These are phyloP conservation scores for Dentipellis fragilis DNA, from an alignment of 768 basidiomycete species.

Conservation along the genomic window DNA sequence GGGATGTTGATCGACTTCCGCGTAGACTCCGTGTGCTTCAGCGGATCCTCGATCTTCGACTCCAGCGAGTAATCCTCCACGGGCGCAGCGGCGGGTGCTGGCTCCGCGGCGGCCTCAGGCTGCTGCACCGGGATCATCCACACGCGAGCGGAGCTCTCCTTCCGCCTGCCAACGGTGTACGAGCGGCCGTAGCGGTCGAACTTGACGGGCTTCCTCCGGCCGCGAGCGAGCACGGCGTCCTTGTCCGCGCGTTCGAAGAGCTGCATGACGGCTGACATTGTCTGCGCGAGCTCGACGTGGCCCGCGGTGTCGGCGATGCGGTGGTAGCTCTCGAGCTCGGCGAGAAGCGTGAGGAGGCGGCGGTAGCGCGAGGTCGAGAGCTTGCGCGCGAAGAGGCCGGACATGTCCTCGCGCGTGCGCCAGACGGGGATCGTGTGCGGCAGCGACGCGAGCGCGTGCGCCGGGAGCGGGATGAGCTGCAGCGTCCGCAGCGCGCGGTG, in stretches of 20 bases:
- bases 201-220: constrained; percentile 43
- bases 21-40: constrained; percentile 5
- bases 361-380: constrained; percentile 68
- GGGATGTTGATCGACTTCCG: constrained; percentile 27
- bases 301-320: constrained; percentile 52
- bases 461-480: constrained; percentile 73
- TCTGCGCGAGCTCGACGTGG: constrained; percentile 40
- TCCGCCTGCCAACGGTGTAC: constrained; percentile 80
- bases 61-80: constrained; percentile 1
- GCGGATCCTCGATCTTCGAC: constrained; percentile 3
- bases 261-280: constrained; percentile 41
- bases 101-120: background rate
- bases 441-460: constrained; percentile 49
- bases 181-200: constrained; percentile 75
- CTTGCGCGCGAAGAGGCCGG: constrained; percentile 39
- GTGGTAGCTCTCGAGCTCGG: constrained; percentile 54
- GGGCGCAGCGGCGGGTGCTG: background rate
- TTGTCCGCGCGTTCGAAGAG: constrained; percentile 55
- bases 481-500: constrained; percentile 50
- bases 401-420: constrained; percentile 56
- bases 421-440: constrained; percentile 55
- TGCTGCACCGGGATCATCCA: constrained; percentile 73
- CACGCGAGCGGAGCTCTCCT: constrained; percentile 83
- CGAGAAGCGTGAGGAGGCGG: constrained; percentile 48
- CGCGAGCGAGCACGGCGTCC: constrained; percentile 38